These are phyloP conservation scores for Chrysoporthe cubensis DNA, from an alignment of 2,329 filamentous ascomycete species.

Conservation along the genomic window DNA sequence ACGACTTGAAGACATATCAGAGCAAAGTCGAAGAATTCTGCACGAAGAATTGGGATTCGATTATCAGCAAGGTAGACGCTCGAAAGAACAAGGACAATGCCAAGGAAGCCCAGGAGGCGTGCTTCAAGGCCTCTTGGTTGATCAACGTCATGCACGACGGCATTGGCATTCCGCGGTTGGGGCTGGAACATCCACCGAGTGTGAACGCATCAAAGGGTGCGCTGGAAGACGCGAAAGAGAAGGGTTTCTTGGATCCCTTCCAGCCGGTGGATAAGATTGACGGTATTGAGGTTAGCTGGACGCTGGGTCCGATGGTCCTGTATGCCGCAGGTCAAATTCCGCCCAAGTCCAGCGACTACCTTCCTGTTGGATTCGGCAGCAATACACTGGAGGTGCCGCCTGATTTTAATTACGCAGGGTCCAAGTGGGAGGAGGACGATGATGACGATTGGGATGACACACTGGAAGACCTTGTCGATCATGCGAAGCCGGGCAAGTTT, in stretches of 20 bases:
- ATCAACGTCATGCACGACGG: slow-evolving; percentile 96
- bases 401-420: slow-evolving; percentile 86
- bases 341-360: slow-evolving; percentile 57
- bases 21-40: slow-evolving; percentile 84
- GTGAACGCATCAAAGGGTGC: slow-evolving; percentile 75
- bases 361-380: slow-evolving; percentile 91
- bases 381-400: slow-evolving; percentile 70
- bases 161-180: slow-evolving; percentile 87
- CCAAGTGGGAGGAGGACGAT: slow-evolving; percentile 49
- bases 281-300: slow-evolving; percentile 94
- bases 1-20: slow-evolving; percentile 91
- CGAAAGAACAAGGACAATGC: slow-evolving; percentile 77
- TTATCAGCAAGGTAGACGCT: slow-evolving; percentile 65
- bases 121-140: slow-evolving; percentile 97
- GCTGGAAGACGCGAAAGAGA: slow-evolving; percentile 69
- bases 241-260: slow-evolving; percentile 82
- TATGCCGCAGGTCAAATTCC: slow-evolving; percentile 91
- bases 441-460: slow-evolving; percentile 57
- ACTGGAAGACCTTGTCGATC: slow-evolving; percentile 64
- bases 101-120: slow-evolving; percentile 81
- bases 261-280: slow-evolving; percentile 92
- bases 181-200: slow-evolving; percentile 65
- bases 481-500: slow-evolving; percentile 68
- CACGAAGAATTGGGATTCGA: slow-evolving; percentile 77
- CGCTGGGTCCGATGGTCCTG: slow-evolving; percentile 91